These are phyloP conservation scores for Mycena metata DNA, from an alignment of 768 basidiomycete species.

Conservation along the genomic window DNA sequence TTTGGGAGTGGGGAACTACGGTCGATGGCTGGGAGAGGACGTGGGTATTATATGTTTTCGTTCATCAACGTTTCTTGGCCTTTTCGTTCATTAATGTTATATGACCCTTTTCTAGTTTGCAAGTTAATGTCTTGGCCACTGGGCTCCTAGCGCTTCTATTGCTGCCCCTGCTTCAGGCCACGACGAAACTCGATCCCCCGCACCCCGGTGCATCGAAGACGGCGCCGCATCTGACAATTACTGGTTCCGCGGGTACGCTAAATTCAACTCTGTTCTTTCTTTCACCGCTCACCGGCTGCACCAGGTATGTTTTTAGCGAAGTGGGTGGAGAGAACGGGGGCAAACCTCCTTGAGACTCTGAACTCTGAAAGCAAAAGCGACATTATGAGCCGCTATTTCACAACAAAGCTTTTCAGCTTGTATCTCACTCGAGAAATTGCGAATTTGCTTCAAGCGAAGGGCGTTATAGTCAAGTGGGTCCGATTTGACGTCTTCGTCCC, in stretches of 20 bases:
- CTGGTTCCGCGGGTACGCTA: conserved; percentile 21
- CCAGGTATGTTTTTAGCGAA: conserved; percentile 13
- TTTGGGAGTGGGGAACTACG: too few relatives aligned
- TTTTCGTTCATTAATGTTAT: too few relatives aligned
- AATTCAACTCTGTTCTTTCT: not conserved
- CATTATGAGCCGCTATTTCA: conserved; percentile 18
- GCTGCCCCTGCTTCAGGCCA: conserved; percentile 11
- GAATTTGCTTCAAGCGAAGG: conserved; percentile 18
- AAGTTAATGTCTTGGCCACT: conserved; percentile 18
- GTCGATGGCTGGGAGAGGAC: too few relatives aligned
- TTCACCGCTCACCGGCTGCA: not conserved
- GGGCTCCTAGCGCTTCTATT: conserved; percentile 22
- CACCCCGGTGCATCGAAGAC: not conserved
- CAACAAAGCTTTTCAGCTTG: conserved; percentile 23
- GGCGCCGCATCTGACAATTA: conserved; percentile 23
- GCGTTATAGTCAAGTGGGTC: conserved; percentile 33
- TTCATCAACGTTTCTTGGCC: too few relatives aligned
- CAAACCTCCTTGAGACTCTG: conserved; percentile 24
- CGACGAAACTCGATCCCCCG: not conserved
- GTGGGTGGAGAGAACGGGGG: not conserved
- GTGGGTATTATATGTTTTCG: too few relatives aligned
- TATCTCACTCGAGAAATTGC: conserved; percentile 16
- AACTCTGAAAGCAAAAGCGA: conserved; percentile 6
- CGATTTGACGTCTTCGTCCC: too few relatives aligned
- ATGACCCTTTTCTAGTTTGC: conserved; percentile 7